Conservation (phyloP, 768 basidiomycete genomes). For the Boletus insuetus region DNA sequence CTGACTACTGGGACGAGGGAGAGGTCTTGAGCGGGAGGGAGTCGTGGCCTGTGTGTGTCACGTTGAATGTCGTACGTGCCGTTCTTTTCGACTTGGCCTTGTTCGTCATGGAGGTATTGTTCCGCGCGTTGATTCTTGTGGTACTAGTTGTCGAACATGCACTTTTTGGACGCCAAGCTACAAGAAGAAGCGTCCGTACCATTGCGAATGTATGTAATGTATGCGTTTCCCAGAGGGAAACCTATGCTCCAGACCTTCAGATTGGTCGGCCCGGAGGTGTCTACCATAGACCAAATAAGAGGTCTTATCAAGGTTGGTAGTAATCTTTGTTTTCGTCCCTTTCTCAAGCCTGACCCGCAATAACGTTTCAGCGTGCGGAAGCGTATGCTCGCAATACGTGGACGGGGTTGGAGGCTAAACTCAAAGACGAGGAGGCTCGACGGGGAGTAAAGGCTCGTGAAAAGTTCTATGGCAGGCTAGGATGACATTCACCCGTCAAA, state of each 20-base stretch:
- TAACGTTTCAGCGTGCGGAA: conserved; percentile 60
- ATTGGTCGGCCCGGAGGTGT: conserved; percentile 60
- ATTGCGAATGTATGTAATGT: conserved; percentile 57
- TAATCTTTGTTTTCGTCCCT: background rate
- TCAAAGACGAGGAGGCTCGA: conserved; percentile 62
- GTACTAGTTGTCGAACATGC: conserved; percentile 50
- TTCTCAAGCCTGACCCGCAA: conserved; percentile 38
- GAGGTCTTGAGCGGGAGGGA: conserved; percentile 60
- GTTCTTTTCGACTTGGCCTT: background rate
- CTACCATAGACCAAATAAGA: conserved; percentile 46
- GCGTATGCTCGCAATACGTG: conserved; percentile 59
- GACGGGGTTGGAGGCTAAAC: conserved; percentile 55
- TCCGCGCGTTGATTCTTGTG: background rate
- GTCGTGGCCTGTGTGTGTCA: conserved; percentile 73
- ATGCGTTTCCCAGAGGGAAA: conserved; percentile 49
- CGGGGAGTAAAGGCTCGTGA: conserved; percentile 59
- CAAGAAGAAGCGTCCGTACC: conserved; percentile 71
- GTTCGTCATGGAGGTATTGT: background rate
- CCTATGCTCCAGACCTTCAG: conserved; percentile 61
- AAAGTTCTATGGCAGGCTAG: conserved; percentile 38
- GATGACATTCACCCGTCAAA: conserved; percentile 6
- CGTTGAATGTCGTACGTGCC: conserved; percentile 67
- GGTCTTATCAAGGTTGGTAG: conserved; percentile 52
- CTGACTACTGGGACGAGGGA: conserved; percentile 88
- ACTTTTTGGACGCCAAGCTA: conserved; percentile 72